Base-by-base conservation (phyloP, 495 filamentous ascomycete genomes). In the Apodospora peruviana region DNA sequence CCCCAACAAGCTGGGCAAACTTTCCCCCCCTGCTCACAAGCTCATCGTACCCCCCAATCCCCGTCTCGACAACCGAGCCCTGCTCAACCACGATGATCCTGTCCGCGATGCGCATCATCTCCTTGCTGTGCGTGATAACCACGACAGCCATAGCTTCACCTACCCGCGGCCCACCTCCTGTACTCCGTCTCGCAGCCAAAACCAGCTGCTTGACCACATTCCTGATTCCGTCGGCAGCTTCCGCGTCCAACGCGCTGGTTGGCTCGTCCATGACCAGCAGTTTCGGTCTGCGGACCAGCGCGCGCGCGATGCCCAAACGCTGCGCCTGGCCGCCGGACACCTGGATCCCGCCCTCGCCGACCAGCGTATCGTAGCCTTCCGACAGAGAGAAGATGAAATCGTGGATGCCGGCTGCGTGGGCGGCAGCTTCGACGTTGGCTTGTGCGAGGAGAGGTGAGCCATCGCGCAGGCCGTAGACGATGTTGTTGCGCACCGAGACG, bases 271-370 rank as follows among this genome's bases (percentile, higher is more conserved):
- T 64, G 0, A 98, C 77, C 17, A 97, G 60, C 5, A 96, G 63
- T 35, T 74, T 72, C 0, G 89, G 89, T 17, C 74, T 65, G 0
- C 88, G 71, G 2, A 86, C 71, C 1, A 97, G 66, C 3, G 91
- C 91, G 1, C 93, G 70, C 2, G 91, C 90, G 46, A 97, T 90
- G 4, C 83, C 81, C 5, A 97, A 52, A 0, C 89, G 76, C 58
- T 96, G 91, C 2, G 83, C 82, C 56, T 98, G 93, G 0, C 93
- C 93, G 2, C 90, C 91, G 0, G 84, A 88, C 1, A 98, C 61
- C 0, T 77, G 74, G 17, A 80, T 69, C 0, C 88, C 90, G 11
- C 89, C 88, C 43, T 91, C 87, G 10, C 88, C 88, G 11, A 96
- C 75, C 0, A 78, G 51, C 0, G 91, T 95, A 23, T 75, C 65